A percentile compares a stretch with the other conserved stretches of the same genome.
Evolutionary conservation across 2,329 filamentous ascomycete species (phyloP).

Genomic region (Didymosphaeria variabile): DNA sequence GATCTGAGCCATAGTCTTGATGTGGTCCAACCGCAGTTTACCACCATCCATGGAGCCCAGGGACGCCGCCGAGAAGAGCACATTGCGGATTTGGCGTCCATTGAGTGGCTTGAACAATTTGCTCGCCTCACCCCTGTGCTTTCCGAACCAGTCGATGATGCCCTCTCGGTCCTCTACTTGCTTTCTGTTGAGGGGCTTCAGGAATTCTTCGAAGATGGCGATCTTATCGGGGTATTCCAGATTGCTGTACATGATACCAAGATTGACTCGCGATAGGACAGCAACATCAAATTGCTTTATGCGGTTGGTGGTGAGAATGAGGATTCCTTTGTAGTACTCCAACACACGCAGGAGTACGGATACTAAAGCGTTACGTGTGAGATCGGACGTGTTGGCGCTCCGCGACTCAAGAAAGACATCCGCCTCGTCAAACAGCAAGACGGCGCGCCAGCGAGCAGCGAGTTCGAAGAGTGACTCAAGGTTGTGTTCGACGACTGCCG

Average conservation of each 20-base stretch:
- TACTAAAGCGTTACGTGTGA: neutral
- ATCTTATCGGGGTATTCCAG: constrained; percentile 4
- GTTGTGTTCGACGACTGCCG: constrained; percentile 51
- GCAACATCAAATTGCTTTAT: constrained; percentile 36
- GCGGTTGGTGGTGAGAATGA: constrained; percentile 34
- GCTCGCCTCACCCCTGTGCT: constrained; percentile 6
- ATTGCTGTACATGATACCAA: constrained; percentile 30
- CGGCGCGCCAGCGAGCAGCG: constrained; percentile 58
- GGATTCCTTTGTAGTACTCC: constrained; percentile 48
- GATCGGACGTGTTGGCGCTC: constrained; percentile 22
- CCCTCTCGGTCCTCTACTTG: constrained; percentile 5
- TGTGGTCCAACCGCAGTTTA: neutral
- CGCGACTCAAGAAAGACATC: constrained; percentile 41
- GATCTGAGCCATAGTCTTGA: constrained; percentile 1
- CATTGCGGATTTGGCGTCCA: constrained; percentile 21
- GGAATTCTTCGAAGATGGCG: constrained; percentile 13
- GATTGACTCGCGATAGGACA: constrained; percentile 33
- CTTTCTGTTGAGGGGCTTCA: constrained; percentile 6
- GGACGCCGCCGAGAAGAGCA: constrained; percentile 15
- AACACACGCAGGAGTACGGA: constrained; percentile 41
- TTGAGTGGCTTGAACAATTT: constrained; percentile 20
- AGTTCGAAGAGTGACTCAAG: constrained; percentile 57
- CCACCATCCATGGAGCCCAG: neutral
- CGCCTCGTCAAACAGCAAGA: constrained; percentile 59
- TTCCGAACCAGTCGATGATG: constrained; percentile 13